These are phyloP conservation scores for Pistacia vera DNA, from an alignment of 345 rosid genomes.

Conservation along the genomic window DNA sequence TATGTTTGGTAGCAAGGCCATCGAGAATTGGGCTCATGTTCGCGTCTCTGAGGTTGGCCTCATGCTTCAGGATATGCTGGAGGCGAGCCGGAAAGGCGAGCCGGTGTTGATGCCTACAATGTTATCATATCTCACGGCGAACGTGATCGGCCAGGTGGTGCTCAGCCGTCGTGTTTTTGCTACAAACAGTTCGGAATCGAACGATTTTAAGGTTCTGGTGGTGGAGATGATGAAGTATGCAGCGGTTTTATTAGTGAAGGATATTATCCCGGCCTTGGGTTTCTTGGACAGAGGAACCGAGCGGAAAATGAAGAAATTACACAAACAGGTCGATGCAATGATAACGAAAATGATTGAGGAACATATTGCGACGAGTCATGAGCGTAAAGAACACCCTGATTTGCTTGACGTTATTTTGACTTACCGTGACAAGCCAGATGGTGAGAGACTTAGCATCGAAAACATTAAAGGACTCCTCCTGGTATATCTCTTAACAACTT, in stretches of 20 bases:
- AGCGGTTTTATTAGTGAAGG: conserved; percentile 44
- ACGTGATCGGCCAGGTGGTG: conserved; percentile 56
- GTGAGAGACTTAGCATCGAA: conserved; percentile 34
- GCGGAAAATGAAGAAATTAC: conserved; percentile 54
- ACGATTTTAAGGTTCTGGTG: conserved; percentile 62
- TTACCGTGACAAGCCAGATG: conserved; percentile 23
- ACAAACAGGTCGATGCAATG: conserved; percentile 42
- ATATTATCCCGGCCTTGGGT: conserved; percentile 49
- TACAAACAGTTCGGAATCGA: conserved; percentile 42
- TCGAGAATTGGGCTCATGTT: conserved; percentile 44
- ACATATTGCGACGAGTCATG: conserved; percentile 35
- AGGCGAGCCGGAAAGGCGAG: conserved; percentile 28
- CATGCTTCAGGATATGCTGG: conserved; percentile 45
- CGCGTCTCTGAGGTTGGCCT: conserved; percentile 40
- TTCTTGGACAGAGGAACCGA: conserved; percentile 67
- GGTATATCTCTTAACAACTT: conserved; percentile 25
- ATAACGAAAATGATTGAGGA: conserved; percentile 53
- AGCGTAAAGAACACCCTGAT: conserved; percentile 49
- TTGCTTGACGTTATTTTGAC: conserved; percentile 53
- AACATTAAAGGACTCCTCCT: conserved; percentile 61
- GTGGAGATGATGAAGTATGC: conserved; percentile 59
- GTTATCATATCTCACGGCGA: conserved; percentile 50
- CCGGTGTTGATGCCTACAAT: conserved; percentile 47
- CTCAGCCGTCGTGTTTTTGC: conserved; percentile 50
- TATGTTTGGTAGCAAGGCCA: conserved; percentile 64